Base-by-base conservation (phyloP, 345 rosid species). In the Cochlearia excelsa region DNA sequence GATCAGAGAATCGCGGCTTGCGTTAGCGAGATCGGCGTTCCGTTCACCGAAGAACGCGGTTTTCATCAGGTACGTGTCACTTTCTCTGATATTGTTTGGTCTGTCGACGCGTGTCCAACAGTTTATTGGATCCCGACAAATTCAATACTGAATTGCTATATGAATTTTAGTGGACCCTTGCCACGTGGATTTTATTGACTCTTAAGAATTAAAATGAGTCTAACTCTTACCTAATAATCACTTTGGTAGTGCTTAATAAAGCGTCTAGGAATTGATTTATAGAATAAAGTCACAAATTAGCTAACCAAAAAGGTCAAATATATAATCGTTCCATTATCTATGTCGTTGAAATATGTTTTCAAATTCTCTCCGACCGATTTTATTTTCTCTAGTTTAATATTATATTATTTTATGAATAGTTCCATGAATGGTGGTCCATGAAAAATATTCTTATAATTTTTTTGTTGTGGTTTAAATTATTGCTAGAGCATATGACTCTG, bases 1-100 rank as follows among this genome's bases (percentile, higher is more conserved):
- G 96, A 91, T 80, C 80, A 85, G 77, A 77, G 94, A 74, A 75
- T 91, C 16, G 78, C 81, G 78, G 86, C 91, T 3, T 91, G 96
- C 54, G 64, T 83, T 1, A 71, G 57, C 54, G 96, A 91, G 77
- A 69, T 91, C 7, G 96, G 98, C 31, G 82, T 91, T 33, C 76
- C 84, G 30, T 78, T 85, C 37, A 84, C 94, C 4, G 37, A 30
- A 6, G 86, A 91, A 43, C 79, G 57, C 26, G 94, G 98, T 49
- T 87, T 91, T 75, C 98, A 87, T 57, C 96, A 91, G 98, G 95
- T 90, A 70, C 55, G 73, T 51, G 73, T 50, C 51, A 9, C 0
- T 5, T 9, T 37, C 6, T 8, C 7, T 7, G 29, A 53, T 42
- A 57, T 16, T 16, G 71, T 30, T 53, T 26, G 7, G 5, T 51